Percentiles rank a stretch among this genome's conserved stretches.
These are phyloP conservation scores for Filobasidium uniguttulatum DNA, from an alignment of 1,284 basidiomycete genomes.

Conservation along the genomic window DNA sequence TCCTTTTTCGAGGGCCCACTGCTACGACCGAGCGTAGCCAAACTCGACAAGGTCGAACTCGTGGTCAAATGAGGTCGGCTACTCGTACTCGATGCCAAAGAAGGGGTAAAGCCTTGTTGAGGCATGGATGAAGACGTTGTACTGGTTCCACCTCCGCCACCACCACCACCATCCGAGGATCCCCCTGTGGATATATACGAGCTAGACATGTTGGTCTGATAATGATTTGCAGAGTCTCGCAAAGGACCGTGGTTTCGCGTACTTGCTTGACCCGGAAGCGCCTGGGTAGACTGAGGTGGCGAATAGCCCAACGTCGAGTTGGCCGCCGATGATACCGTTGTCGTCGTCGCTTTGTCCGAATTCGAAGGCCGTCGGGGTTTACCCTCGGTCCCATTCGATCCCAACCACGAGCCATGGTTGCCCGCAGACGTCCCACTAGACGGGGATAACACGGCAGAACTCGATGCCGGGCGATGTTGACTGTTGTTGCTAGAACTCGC, in stretches of 20 bases:
- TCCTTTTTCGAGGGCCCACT: constrained; percentile 6
- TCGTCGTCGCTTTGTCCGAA: not conserved
- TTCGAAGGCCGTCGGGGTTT: constrained; percentile 5
- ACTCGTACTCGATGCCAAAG: too few relatives aligned
- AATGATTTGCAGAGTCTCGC: too few relatives aligned
- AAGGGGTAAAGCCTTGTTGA: too few relatives aligned
- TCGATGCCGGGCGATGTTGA: not conserved
- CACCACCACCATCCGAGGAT: not conserved
- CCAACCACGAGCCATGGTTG: constrained; percentile 2
- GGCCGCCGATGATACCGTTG: not conserved
- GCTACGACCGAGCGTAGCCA: constrained; percentile 5
- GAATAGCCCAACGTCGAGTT: not conserved
- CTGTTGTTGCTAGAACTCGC: not conserved
- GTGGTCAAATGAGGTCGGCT: constrained; percentile 7
- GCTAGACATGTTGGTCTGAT: constrained; percentile 12
- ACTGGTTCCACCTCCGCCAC: too few relatives aligned
- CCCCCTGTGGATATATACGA: constrained; percentile 1
- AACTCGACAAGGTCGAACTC: constrained; percentile 1
- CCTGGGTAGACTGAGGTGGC: not conserved
- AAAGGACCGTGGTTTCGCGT: constrained; percentile 1
- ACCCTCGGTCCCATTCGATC: constrained; percentile 3
- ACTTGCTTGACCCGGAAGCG: constrained; percentile 1
- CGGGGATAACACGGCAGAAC: not conserved
- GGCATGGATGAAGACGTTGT: not conserved
- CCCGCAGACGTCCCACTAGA: not conserved